Percentiles rank a stretch among this genome's conserved stretches.
These are phyloP conservation scores for Teunomyces tritomae DNA, from an alignment of 805 yeast genomes.

Conservation along the genomic window DNA sequence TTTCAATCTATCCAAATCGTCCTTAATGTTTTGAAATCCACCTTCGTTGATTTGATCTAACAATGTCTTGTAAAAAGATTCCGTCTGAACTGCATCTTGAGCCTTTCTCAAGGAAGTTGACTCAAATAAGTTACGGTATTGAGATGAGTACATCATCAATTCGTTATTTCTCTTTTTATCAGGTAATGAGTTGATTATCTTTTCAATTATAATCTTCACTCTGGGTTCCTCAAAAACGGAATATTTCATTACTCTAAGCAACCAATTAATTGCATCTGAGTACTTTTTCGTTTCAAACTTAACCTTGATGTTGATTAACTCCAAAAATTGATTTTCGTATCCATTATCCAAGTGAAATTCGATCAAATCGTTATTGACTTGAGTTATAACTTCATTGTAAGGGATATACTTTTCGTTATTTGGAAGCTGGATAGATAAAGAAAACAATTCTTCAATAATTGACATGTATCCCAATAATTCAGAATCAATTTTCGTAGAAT, in stretches of 20 bases:
- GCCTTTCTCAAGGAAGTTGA: slow-evolving; percentile 64
- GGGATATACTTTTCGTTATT: slow-evolving; percentile 54
- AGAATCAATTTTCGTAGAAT: slow-evolving; percentile 51
- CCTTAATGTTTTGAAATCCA: slow-evolving; percentile 40
- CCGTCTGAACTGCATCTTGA: slow-evolving; percentile 63
- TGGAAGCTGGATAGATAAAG: slow-evolving; percentile 65
- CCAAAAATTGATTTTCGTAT: slow-evolving; percentile 60
- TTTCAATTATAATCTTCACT: slow-evolving; percentile 63
- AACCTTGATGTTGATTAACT: slow-evolving; percentile 59
- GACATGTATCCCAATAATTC: slow-evolving; percentile 62
- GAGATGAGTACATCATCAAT: slow-evolving; percentile 63
- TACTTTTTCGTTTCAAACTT: slow-evolving; percentile 65
- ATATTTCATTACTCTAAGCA: slow-evolving; percentile 59
- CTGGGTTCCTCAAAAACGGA: slow-evolving; percentile 72
- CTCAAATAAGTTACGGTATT: slow-evolving; percentile 50
- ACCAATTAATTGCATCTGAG: slow-evolving; percentile 71
- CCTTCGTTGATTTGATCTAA: slow-evolving; percentile 54
- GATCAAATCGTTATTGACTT: slow-evolving; percentile 71
- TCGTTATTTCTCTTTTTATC: slow-evolving; percentile 64
- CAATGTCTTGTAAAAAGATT: slow-evolving; percentile 46
- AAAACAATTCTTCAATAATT: slow-evolving; percentile 60
- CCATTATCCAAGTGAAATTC: slow-evolving; percentile 56
- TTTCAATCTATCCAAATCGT: slow-evolving; percentile 53
- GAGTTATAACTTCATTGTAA: slow-evolving; percentile 73
- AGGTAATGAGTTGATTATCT: slow-evolving; percentile 55